Evolutionary conservation across 2,329 filamentous ascomycete genomes (phyloP), one percentile per base, ranked within the genome.

Genomic region (Pestalotiopsis sp.): DNA sequence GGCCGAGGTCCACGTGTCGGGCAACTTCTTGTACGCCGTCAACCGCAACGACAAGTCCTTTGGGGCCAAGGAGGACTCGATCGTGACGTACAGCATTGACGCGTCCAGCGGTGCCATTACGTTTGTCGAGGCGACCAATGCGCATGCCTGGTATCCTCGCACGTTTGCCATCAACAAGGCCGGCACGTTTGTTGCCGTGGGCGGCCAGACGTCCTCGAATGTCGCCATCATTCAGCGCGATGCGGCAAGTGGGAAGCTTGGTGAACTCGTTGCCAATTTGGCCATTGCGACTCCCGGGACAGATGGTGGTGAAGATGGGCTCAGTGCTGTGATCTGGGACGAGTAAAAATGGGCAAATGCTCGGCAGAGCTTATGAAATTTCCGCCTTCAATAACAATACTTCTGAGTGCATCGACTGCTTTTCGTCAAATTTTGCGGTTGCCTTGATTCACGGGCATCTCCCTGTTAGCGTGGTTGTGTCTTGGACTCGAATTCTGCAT

Each of bases 1-100:
- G 0, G 86, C 86, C 36, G 88, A 89, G 75, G 80, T 90, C n/a
- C 80, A 82, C 62, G 78, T 89, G 5, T 77, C 73, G 31, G 87
- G 85, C 72, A 84, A 61, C 36, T 67, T 52, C 31, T 23, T 70
- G 58, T 68, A 70, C 41, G 64, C 66, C 5, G 64, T 60, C 2
- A 70, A 70, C 49, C 63, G 66, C 36, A 70, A 68, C 58, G 68
- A 70, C 65, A 60, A 69, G 65, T 67, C 57, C 9, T 69, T 69
- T 52, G 68, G 68, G 3, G 39, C 64, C 7, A 57, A 69, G 65
- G 49, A 49, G 14, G 68, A 69, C 62, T 69, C 68, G 38, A 63
- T 69, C 4, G 68, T 58, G 25, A 67, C 59, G n/a, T 67, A 62
- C 60, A 67, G 41, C 31, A 58, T 67, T n/a, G 52, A 66, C 38